A percentile compares a stretch with the other conserved stretches of the same genome.
Evolutionary conservation across 116 monocot species (phyloP).

Genomic region (Cymodocea nodosa): DNA sequence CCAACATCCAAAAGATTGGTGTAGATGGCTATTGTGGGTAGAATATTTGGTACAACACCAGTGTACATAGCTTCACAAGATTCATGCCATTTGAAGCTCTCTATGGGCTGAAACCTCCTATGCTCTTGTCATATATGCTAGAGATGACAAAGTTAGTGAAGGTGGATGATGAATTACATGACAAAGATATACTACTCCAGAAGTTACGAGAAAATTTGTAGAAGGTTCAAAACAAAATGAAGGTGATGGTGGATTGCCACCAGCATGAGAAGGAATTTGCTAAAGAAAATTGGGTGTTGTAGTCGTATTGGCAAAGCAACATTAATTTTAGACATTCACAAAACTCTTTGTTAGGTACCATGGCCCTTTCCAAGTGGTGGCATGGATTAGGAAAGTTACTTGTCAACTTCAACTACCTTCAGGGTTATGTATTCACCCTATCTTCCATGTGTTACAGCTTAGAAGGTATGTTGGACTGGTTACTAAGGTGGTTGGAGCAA

Average conservation of each 20-base stretch:
- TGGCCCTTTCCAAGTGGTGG: background rate
- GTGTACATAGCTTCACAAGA: background rate
- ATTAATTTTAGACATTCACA: no score
- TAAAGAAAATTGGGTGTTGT: background rate
- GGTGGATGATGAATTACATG: background rate
- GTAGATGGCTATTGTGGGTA: background rate
- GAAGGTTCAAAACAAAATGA: background rate
- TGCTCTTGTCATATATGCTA: background rate
- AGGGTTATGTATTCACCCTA: background rate
- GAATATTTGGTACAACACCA: constrained; percentile 11
- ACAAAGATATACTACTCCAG: background rate
- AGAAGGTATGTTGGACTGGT: background rate
- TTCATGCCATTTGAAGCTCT: constrained; percentile 4
- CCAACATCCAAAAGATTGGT: background rate
- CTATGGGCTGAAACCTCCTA: background rate
- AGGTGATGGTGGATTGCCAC: background rate
- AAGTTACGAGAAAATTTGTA: no score
- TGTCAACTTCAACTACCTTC: background rate
- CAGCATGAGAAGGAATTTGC: background rate
- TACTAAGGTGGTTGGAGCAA: no score
- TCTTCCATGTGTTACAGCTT: background rate
- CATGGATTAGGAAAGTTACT: background rate
- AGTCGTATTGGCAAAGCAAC: background rate
- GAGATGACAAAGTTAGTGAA: background rate
- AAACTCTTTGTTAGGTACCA: background rate